Evolutionary conservation across 305 asterid genomes (phyloP).

Genomic region (Plantago lanceolata): DNA sequence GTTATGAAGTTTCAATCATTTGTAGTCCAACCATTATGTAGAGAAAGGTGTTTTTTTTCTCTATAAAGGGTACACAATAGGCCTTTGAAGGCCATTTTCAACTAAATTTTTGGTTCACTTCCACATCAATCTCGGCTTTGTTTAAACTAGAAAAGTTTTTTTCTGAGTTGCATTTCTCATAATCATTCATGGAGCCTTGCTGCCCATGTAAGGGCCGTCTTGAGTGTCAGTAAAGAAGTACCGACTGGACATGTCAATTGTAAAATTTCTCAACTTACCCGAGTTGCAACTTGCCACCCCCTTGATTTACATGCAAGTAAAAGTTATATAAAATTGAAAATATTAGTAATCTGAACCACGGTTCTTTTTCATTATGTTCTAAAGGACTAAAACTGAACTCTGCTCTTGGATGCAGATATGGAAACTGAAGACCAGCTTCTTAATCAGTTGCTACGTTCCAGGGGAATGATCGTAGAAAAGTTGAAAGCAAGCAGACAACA

Average conservation of each 20-base stretch:
- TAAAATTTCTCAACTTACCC: no score
- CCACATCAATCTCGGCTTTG: neutral
- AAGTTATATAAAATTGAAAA: neutral
- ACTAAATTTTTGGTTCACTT: no score
- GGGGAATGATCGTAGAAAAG: slow-evolving; percentile 59
- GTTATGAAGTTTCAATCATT: neutral
- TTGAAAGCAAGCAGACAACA: slow-evolving; percentile 65
- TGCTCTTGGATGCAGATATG: slow-evolving; percentile 44
- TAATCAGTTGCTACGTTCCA: slow-evolving; percentile 57
- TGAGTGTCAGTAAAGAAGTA: neutral
- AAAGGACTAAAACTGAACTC: no score
- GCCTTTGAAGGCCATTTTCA: no score
- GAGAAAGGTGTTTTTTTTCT: no score
- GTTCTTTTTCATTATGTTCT: slow-evolving; percentile 15
- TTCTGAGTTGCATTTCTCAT: neutral
- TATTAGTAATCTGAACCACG: neutral
- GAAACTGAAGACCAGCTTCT: slow-evolving; percentile 76
- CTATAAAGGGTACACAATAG: no score
- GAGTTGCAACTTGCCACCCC: no score
- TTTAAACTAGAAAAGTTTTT: neutral
- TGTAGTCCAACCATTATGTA: neutral
- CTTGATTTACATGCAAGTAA: no score
- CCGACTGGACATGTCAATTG: neutral
- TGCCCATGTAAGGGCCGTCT: neutral
- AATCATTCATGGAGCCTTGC: neutral